Percentiles rank a stretch among this genome's conserved stretches.
Evolutionary conservation across 164 flowering plant genomes (phyloP).

Genomic region (Macadamia integrifolia): DNA sequence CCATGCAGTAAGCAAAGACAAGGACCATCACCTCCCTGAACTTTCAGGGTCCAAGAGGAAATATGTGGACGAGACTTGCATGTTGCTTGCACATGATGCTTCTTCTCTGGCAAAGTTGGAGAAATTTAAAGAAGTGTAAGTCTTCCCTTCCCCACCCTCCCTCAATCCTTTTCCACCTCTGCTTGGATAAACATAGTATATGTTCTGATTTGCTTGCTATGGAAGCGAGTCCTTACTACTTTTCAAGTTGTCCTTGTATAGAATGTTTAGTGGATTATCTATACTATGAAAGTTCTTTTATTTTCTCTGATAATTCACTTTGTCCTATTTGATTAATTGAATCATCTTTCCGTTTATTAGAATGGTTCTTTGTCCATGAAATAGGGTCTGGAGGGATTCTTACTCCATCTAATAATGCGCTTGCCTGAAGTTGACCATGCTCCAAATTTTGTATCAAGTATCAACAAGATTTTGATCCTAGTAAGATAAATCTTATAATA

Average conservation of each 20-base stretch:
- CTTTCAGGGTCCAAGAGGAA: constrained; percentile 47
- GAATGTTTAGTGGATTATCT: background rate
- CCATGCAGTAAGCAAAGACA: constrained; percentile 17
- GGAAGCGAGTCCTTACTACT: background rate
- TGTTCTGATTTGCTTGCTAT: too few species aligned
- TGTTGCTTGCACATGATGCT: constrained; percentile 37
- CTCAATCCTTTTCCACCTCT: background rate
- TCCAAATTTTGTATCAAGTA: too few species aligned
- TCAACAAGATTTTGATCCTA: too few species aligned
- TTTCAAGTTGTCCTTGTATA: background rate
- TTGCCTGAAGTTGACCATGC: too few species aligned
- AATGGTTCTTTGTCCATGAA: background rate
- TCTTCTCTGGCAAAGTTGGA: constrained; percentile 35
- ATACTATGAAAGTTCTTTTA: too few species aligned
- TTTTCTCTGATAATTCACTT: too few species aligned
- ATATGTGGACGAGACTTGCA: constrained; percentile 29
- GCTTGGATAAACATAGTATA: too few species aligned
- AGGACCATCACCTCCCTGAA: constrained; percentile 16
- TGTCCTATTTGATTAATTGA: too few species aligned
- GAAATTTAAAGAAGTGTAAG: constrained; percentile 61
- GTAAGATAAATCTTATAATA: too few species aligned
- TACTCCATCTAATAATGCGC: background rate
- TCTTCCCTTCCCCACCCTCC: background rate
- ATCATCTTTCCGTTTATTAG: background rate
- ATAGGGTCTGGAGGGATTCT: background rate